A percentile compares a stretch with the other conserved stretches of the same genome.
These are phyloP conservation scores for Monilinia fructicola DNA, from an alignment of 2,329 filamentous ascomycete species.

Conservation along the genomic window DNA sequence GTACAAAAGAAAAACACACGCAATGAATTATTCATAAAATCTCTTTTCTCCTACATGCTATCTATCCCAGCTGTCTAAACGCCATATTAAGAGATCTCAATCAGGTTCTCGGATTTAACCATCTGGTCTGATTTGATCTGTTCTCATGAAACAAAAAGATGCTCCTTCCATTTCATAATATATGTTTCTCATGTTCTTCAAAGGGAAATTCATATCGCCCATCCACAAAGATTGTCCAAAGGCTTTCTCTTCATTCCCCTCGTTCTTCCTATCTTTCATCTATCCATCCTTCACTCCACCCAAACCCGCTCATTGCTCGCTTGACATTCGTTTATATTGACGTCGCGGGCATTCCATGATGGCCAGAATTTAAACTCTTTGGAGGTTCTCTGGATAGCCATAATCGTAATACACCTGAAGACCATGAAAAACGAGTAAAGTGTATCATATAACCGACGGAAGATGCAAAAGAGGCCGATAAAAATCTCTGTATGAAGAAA, in stretches of 20 bases:
- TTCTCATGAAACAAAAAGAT: constrained; percentile 1
- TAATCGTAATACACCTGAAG: constrained; percentile 8
- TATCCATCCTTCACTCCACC: constrained; percentile 5
- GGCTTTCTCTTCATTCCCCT: constrained; percentile 5
- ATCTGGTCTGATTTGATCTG: neutral
- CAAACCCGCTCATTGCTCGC: constrained; percentile 11
- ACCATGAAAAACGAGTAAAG: constrained; percentile 17
- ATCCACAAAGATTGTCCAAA: constrained; percentile 15
- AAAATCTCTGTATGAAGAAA: constrained; percentile 16
- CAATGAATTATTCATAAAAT: neutral
- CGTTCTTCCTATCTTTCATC: constrained; percentile 9
- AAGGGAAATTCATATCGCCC: neutral
- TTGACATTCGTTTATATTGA: constrained; percentile 9
- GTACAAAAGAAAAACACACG: neutral
- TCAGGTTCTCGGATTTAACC: neutral
- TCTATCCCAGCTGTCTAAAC: constrained; percentile 24
- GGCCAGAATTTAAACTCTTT: constrained; percentile 1
- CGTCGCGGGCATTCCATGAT: neutral
- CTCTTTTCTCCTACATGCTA: constrained; percentile 19
- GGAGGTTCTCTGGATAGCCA: neutral
- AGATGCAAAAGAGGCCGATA: constrained; percentile 21
- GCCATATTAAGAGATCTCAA: constrained; percentile 23
- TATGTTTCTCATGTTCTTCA: constrained; percentile 9
- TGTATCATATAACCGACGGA: constrained; percentile 23
- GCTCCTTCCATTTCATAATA: constrained; percentile 13